Conservation (phyloP, 2,329 filamentous ascomycete species). For the Colletotrichum horii region DNA sequence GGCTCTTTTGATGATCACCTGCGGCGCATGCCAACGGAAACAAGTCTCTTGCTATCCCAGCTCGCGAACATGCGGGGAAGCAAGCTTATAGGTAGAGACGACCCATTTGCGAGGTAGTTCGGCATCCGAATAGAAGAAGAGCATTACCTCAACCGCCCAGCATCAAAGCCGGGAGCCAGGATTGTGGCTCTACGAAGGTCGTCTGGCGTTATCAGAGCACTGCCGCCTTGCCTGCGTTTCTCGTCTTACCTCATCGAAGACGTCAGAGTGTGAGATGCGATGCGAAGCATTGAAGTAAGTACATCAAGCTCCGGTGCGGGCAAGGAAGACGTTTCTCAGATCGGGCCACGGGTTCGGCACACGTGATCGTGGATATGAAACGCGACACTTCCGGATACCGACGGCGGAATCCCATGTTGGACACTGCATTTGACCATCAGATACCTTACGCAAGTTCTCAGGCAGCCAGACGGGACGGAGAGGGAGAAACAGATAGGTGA, state of each 20-base stretch:
- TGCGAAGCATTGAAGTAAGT: not conserved
- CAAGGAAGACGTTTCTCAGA: not conserved
- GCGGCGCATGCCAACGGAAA: not conserved
- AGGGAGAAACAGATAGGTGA: not conserved
- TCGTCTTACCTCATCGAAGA: not conserved
- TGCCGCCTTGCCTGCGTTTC: not conserved
- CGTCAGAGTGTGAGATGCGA: not conserved
- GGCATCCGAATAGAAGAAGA: not conserved
- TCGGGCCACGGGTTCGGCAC: not conserved
- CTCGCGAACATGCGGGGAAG: not conserved
- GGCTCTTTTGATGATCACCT: not conserved
- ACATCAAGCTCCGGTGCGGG: not conserved
- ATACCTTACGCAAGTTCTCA: not conserved
- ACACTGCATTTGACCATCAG: not conserved
- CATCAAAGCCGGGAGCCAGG: not conserved
- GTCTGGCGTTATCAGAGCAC: not conserved
- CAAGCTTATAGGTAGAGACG: not conserved
- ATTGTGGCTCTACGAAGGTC: not conserved
- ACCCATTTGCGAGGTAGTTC: not conserved
- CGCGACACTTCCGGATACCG: constrained; percentile 9
- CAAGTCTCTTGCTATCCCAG: not conserved
- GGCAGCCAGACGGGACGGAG: not conserved
- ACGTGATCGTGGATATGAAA: constrained; percentile 19
- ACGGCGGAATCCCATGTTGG: not conserved
- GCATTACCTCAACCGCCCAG: not conserved